These are phyloP conservation scores for Lomentospora prolificans DNA, from an alignment of 2,329 filamentous ascomycete genomes.

Conservation along the genomic window DNA sequence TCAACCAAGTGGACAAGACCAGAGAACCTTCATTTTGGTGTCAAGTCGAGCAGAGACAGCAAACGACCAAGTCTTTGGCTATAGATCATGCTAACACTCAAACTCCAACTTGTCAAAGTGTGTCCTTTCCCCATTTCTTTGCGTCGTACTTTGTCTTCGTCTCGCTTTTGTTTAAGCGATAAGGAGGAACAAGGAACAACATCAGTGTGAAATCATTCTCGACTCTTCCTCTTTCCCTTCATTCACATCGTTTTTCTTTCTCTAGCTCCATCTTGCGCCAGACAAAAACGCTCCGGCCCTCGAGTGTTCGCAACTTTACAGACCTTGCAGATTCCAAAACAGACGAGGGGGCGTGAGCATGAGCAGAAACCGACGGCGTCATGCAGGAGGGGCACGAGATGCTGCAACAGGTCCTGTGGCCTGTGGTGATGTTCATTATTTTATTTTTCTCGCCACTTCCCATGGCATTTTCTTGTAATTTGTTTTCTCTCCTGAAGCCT, in stretches of 20 bases:
- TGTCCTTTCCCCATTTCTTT: too few species aligned
- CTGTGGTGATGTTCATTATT: not conserved
- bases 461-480: not conserved
- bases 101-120: too few species aligned
- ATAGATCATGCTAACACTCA: too few species aligned
- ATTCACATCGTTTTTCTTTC: not conserved
- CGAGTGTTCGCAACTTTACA: too few species aligned
- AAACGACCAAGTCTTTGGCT: too few species aligned
- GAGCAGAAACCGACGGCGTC: constrained; percentile 3
- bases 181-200: not conserved
- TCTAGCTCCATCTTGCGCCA: too few species aligned
- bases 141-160: not conserved
- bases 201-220: not conserved
- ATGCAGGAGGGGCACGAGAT: not conserved
- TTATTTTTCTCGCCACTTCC: not conserved
- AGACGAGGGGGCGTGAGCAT: not conserved
- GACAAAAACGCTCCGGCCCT: too few species aligned
- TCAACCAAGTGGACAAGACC: too few species aligned
- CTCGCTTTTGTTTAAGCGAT: not conserved
- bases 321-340: not conserved
- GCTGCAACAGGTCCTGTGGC: not conserved
- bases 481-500: not conserved
- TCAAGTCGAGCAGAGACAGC: too few species aligned
- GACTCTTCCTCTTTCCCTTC: not conserved
- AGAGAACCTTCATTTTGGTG: too few species aligned